A percentile compares a stretch with the other conserved stretches of the same genome.
Conservation (phyloP, 2,329 filamentous ascomycete species). For the Dothistroma septosporum region DNA sequence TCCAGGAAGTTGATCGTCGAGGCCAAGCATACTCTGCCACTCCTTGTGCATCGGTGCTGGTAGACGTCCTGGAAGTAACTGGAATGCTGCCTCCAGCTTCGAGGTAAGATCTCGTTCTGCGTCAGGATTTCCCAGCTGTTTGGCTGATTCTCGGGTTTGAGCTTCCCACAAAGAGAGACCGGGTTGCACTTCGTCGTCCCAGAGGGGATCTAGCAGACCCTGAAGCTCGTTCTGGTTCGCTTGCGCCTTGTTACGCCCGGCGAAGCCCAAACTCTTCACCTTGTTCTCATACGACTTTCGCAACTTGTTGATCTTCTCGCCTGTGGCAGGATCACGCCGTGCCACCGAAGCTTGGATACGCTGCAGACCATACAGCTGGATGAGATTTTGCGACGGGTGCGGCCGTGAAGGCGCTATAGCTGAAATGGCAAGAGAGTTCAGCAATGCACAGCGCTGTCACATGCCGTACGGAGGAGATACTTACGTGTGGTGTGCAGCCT, state of each 20-base stretch:
- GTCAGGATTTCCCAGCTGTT: slow-evolving; percentile 36
- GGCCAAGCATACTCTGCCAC: slow-evolving; percentile 43
- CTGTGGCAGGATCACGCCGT: slow-evolving; percentile 57
- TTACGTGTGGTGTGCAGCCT: slow-evolving; percentile 32
- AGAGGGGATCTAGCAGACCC: slow-evolving; percentile 34
- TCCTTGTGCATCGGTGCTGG: slow-evolving; percentile 39
- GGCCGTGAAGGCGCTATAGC: slow-evolving; percentile 47
- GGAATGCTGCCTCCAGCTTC: slow-evolving; percentile 41
- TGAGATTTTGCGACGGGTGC: slow-evolving; percentile 55
- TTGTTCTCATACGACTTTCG: slow-evolving; percentile 55
- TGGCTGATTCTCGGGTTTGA: slow-evolving; percentile 36
- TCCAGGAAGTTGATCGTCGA: slow-evolving; percentile 38
- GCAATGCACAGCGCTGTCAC: slow-evolving; percentile 31
- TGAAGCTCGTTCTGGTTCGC: slow-evolving; percentile 38
- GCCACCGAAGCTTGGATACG: slow-evolving; percentile 56
- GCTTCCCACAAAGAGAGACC: slow-evolving; percentile 31
- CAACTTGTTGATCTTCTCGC: slow-evolving; percentile 62
- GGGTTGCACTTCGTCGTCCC: slow-evolving; percentile 20
- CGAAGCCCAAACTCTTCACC: slow-evolving; percentile 47
- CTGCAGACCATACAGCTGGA: slow-evolving; percentile 56
- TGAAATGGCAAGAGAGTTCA: slow-evolving; percentile 37
- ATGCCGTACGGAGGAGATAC: slow-evolving; percentile 25
- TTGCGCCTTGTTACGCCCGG: slow-evolving; percentile 47
- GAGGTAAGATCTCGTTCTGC: slow-evolving; percentile 30
- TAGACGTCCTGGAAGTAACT: slow-evolving; percentile 42